Evolutionary conservation across 257 asterid genomes (phyloP), one percentile per base, ranked within the genome.

Genomic region (Solanum infundibuliforme): DNA sequence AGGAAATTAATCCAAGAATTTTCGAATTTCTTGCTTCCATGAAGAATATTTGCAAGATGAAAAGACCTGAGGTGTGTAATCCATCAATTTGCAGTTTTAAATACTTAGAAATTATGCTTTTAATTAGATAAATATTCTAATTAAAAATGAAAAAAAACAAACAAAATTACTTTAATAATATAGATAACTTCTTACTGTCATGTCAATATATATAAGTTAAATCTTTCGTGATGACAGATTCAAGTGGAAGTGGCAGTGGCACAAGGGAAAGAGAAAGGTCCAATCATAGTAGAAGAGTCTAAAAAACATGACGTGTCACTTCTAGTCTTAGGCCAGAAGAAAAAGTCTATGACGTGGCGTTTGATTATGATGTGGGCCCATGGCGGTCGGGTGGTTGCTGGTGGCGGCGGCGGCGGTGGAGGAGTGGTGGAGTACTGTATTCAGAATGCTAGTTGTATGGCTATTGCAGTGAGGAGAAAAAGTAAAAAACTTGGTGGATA

Each of bases 401-500:
- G 81, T 16, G 81, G 81, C 0, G 77, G 87, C 1, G 94, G 93
- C 0, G 58, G 87, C 5, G 71, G 84, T 1, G 91, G 94, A 4
- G 95, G 95, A 2, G 91, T 94, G 92, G 95, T 92, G 46, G 99
- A 96, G 91, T 95, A 95, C 25, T 96, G 99, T 77, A 93, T 96
- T 5, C 99, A 96, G 69, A 96, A 96, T 89, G 97, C 99, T 5
- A 87, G 69, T 60, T 96, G 99, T 91, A 93, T 96, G 98, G 96
- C 98, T 18, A 87, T 95, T 90, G 99, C 98, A 4, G 99, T 96
- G 27, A 92, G 97, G 90, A 92, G 93, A 82, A 96, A 95, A 91
- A 94, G 95, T 95, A 94, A 93, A 91, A 96, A 93, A 90, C 89
- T 87, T 88, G 99, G 99, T 75, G 99, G 99, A 48, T 96, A 96